Base-by-base conservation (phyloP, 306 rosid species). In the Cicer bijugum region DNA sequence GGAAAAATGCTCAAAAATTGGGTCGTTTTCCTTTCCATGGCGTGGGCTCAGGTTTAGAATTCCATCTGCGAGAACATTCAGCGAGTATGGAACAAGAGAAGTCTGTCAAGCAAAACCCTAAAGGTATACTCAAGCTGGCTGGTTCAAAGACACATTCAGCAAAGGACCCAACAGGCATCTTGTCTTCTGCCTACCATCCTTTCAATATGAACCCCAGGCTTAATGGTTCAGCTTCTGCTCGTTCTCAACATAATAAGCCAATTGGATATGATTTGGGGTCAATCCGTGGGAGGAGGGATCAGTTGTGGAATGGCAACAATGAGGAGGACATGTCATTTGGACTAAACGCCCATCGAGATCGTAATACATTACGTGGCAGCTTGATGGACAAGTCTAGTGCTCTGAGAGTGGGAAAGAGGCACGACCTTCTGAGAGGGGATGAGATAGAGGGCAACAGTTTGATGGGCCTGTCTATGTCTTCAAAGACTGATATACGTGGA, bases 81-180 rank as follows among this genome's bases (percentile, higher is more conserved):
- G 19, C 42, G 67, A 69, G 63, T 53, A n/a, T 53, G 66, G 96
- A 88, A 55, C 82, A 75, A 42, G 86, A 73, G 56, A 89, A 84
- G 75, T 76, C 68, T 78, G 92, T 85, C 74, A 92, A 87, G 78
- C 88, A 78, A 84, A 86, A 91, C 77, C 85, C 92, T 1, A 92
- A 84, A 82, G 96, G 96, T 65, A 90, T 72, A n/a, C 87, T 88
- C 58, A 92, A 89, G 88, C 65, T 90, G 86, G 86, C 87, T 44
- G 89, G 88, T 56, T 80, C 84, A 37, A 95, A 86, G 85, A 66
- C 81, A 51, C 76, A 86, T 50, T 59, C 83, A 10, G 83, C 70
- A 17, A 88, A 85, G 82, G 91, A 89, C 61, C 75, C 75, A 3
- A 63, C 67, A 19, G 80, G 75, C 19, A 82, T 77, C 69, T 51